phyloP scores from a whole-genome alignment of 768 basidiomycete genomes.

The Rhodosporidiobolus odoratus region DNA sequence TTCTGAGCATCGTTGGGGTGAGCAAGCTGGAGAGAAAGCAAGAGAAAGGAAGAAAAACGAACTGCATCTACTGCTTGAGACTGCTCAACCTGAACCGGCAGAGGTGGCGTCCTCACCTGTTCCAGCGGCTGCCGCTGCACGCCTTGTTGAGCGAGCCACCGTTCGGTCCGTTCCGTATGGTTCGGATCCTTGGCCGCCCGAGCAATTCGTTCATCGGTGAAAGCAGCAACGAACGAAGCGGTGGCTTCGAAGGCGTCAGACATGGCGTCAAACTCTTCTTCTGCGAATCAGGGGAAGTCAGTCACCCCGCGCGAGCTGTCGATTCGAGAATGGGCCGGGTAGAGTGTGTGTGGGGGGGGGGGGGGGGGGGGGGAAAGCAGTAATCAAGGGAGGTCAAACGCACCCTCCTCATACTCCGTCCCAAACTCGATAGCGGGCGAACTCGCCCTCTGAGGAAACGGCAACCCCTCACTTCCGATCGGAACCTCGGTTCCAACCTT shows the following conservation, averaged over 20 bases:
- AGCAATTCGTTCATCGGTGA: constrained; percentile 5
- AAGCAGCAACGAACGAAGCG: constrained; percentile 13
- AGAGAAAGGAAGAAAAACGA: background rate
- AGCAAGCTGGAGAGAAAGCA: background rate
- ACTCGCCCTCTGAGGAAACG: background rate
- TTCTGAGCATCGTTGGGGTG: background rate
- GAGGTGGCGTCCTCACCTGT: background rate
- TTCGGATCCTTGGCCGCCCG: constrained; percentile 15
- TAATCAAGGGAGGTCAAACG: background rate
- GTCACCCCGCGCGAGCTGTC: too few species aligned
- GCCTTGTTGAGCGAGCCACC: constrained; percentile 13
- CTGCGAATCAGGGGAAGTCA: background rate
- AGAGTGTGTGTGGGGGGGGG: background rate
- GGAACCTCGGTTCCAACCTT: background rate
- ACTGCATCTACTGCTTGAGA: background rate
- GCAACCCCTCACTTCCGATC: background rate
- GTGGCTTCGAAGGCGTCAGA: constrained; percentile 14
- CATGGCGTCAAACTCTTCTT: background rate
- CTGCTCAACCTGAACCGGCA: background rate
- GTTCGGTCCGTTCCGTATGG: constrained; percentile 20
- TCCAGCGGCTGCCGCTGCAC: background rate
- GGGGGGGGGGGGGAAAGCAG: background rate
- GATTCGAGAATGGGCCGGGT: too few species aligned
- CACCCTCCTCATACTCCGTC: background rate
- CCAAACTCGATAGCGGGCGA: background rate